Percentiles rank a stretch among this genome's conserved stretches.
These are phyloP conservation scores for Schizosaccharomyces pombe DNA, from an alignment of 805 yeast genomes.

Conservation along the genomic window DNA sequence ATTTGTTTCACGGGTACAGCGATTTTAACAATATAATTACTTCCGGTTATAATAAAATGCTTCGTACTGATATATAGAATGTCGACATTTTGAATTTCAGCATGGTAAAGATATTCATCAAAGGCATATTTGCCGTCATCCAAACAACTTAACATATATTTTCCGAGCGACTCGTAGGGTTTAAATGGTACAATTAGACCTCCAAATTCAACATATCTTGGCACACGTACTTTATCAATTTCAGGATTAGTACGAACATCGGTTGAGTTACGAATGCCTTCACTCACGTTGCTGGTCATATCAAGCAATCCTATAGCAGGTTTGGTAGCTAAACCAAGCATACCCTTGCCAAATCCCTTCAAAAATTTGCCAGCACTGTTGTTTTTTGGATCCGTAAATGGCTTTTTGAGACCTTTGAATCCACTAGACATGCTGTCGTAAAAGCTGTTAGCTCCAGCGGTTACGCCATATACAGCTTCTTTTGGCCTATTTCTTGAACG, in stretches of 20 bases:
- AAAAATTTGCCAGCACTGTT: constrained; percentile 84
- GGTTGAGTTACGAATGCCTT: constrained; percentile 80
- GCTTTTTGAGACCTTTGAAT: constrained; percentile 63
- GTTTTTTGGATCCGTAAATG: constrained; percentile 62
- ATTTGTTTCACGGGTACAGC: background rate
- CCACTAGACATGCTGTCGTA: constrained; percentile 76
- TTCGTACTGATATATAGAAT: background rate
- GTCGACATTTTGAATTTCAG: background rate
- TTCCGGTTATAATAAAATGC: background rate
- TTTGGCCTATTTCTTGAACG: constrained; percentile 57
- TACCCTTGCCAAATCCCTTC: constrained; percentile 79
- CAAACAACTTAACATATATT: background rate
- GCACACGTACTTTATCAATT: constrained; percentile 56
- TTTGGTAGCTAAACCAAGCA: constrained; percentile 90
- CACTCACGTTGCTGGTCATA: constrained; percentile 75
- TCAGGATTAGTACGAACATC: constrained; percentile 66
- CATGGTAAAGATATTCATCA: background rate
- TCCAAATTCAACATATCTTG: constrained; percentile 51
- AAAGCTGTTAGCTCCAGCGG: constrained; percentile 75
- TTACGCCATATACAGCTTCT: constrained; percentile 65
- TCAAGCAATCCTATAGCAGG: constrained; percentile 90
- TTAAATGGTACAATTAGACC: constrained; percentile 53
- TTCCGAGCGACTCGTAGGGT: constrained; percentile 27
- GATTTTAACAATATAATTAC: background rate
- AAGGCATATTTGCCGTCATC: background rate